phyloP scores from a whole-genome alignment of 2,329 filamentous ascomycete genomes.

The Cercospora sp. region DNA sequence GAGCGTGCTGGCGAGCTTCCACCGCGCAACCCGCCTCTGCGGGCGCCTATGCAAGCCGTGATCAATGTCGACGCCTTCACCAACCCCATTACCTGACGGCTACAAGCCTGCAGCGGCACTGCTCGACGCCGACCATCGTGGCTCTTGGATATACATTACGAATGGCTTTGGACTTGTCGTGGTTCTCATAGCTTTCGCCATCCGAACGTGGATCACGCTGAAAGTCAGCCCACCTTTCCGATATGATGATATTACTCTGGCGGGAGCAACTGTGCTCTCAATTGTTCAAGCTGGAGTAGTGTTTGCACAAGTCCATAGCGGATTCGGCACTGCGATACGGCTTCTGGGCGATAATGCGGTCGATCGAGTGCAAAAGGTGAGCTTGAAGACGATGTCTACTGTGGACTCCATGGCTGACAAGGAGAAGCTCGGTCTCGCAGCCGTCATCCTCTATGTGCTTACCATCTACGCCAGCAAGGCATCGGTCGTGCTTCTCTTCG shows the following conservation, averaged over 20 bases:
- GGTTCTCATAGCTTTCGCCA: constrained; percentile 42
- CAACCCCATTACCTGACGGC: constrained; percentile 14
- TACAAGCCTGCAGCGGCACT: constrained; percentile 18
- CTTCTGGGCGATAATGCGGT: constrained; percentile 29
- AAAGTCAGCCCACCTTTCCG: constrained; percentile 35
- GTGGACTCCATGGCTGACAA: background rate
- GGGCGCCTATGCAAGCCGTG: background rate
- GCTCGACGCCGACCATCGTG: constrained; percentile 37
- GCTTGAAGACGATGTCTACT: background rate
- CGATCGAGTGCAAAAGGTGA: constrained; percentile 42
- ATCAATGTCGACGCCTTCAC: constrained; percentile 8
- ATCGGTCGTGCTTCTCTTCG: constrained; percentile 46
- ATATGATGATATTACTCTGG: constrained; percentile 41
- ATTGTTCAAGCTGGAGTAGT: constrained; percentile 43
- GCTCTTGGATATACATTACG: constrained; percentile 45
- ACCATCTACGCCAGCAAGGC: constrained; percentile 48
- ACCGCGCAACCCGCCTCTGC: background rate
- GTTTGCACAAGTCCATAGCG: constrained; percentile 42
- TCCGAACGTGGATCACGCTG: constrained; percentile 44
- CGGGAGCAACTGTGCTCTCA: constrained; percentile 39
- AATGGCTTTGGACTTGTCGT: constrained; percentile 44
- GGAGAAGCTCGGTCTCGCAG: constrained; percentile 40
- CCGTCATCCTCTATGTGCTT: constrained; percentile 48
- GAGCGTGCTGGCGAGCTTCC: background rate
- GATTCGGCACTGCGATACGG: constrained; percentile 43